phyloP scores from a whole-genome alignment of 2,329 filamentous ascomycete species.

The Aspergillus piperis region DNA sequence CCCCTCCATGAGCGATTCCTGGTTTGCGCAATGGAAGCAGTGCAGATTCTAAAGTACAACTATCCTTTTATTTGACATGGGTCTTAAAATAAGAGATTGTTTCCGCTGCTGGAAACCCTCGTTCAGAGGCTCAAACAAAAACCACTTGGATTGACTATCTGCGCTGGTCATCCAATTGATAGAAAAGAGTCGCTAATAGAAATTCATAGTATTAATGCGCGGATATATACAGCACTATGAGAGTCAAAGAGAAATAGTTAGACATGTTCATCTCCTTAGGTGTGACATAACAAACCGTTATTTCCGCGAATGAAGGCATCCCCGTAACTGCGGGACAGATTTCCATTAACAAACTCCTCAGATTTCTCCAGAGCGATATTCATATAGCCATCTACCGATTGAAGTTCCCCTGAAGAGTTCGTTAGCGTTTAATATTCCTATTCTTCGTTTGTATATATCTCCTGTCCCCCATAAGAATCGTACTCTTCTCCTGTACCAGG shows the following conservation, averaged over 20 bases:
- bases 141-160: no score
- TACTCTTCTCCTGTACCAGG: no score
- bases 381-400: slow-evolving; percentile 99
- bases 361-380: slow-evolving; percentile 98
- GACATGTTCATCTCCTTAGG: not conserved
- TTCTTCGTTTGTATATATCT: not conserved
- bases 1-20: no score
- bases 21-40: no score
- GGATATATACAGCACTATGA: slow-evolving; percentile 43
- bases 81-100: no score
- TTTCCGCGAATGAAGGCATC: slow-evolving; percentile 96
- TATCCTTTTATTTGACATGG: no score
- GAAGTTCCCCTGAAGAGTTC: slow-evolving; percentile 72
- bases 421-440: slow-evolving; percentile 9
- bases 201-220: slow-evolving; percentile 26
- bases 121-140: no score
- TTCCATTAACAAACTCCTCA: slow-evolving; percentile 84
- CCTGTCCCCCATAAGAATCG: not conserved
- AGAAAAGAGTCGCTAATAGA: not conserved
- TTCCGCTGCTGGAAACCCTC: no score
- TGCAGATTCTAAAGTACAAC: no score
- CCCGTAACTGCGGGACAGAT: slow-evolving; percentile 79
- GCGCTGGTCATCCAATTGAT: not conserved
- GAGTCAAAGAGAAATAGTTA: not conserved
- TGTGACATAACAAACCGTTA: slow-evolving; percentile 65